Evolutionary conservation across 768 basidiomycete species (phyloP).

Genomic region (Termitomyces sp.): DNA sequence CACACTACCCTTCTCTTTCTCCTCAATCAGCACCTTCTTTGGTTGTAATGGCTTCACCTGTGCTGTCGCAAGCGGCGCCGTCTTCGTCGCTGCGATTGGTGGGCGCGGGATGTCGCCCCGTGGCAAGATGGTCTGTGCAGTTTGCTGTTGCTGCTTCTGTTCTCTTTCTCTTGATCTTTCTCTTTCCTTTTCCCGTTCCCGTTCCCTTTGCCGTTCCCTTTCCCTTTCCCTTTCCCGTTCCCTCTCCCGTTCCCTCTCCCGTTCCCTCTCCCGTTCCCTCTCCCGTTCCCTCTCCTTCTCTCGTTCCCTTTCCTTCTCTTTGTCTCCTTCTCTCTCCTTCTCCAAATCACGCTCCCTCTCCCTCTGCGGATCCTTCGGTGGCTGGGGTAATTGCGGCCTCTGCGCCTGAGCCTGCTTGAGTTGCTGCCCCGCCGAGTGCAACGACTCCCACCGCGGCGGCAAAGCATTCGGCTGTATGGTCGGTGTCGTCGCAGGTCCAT

Average conservation of each 20-base stretch:
- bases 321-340: conserved; percentile 18
- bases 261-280: conserved; percentile 19
- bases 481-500: conserved; percentile 36
- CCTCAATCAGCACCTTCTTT: conserved; percentile 67
- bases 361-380: conserved; percentile 29
- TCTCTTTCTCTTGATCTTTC: too few species aligned
- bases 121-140: conserved; percentile 7
- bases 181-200: conserved; percentile 23
- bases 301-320: conserved; percentile 23
- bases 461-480: conserved; percentile 23
- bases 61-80: conserved; percentile 43
- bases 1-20: conserved; percentile 44
- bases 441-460: conserved; percentile 49
- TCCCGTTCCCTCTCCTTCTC: conserved; percentile 14
- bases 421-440: conserved; percentile 23
- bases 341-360: conserved; percentile 24
- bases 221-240: conserved; percentile 21
- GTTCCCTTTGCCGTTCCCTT: conserved; percentile 18
- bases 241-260: conserved; percentile 17
- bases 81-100: conserved; percentile 36
- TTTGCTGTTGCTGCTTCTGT: conserved; percentile 20
- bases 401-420: conserved; percentile 9
- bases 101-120: conserved; percentile 27
- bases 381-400: conserved; percentile 11
- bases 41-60: conserved; percentile 75